Evolutionary conservation across 1,139 yeast genomes (phyloP).

Genomic region (Pneumocystis sp.): DNA sequence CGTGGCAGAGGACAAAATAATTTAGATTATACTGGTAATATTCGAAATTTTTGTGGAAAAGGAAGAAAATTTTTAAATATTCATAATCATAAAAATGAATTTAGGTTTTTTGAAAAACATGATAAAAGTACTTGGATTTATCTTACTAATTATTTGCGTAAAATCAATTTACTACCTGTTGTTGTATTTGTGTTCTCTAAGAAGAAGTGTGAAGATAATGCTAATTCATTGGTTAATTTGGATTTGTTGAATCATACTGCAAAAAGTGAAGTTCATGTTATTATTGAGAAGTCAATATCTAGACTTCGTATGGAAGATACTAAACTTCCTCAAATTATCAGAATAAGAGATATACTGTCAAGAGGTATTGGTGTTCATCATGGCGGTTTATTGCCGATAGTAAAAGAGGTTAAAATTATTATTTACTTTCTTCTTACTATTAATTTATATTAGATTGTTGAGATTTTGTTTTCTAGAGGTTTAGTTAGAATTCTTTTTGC

Average conservation of each 20-base stretch:
- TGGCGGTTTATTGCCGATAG: slow-evolving; percentile 90
- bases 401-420: slow-evolving; percentile 40
- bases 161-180: slow-evolving; percentile 63
- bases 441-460: slow-evolving; percentile 39
- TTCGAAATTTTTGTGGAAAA: slow-evolving; percentile 25
- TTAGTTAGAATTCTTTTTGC: slow-evolving; percentile 85
- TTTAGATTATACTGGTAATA: slow-evolving; percentile 18
- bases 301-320: slow-evolving; percentile 84
- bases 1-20: slow-evolving; percentile 20
- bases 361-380: slow-evolving; percentile 96
- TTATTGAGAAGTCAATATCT: slow-evolving; percentile 74
- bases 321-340: slow-evolving; percentile 76
- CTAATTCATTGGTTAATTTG: slow-evolving; percentile 52
- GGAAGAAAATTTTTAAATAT: slow-evolving; percentile 19
- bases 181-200: slow-evolving; percentile 89
- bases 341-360: slow-evolving; percentile 64
- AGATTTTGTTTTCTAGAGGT: slow-evolving; percentile 73
- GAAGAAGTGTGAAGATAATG: slow-evolving; percentile 85
- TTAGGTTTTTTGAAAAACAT: slow-evolving; percentile 27
- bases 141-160: slow-evolving; percentile 57
- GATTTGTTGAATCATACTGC: slow-evolving; percentile 75
- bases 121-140: slow-evolving; percentile 50
- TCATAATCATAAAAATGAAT: slow-evolving; percentile 29
- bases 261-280: slow-evolving; percentile 82
- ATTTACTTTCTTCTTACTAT: not conserved